Evolutionary conservation across 164 flowering plant species (phyloP), one percentile per base, ranked within the genome.

Genomic region (Sextonia rubra): DNA sequence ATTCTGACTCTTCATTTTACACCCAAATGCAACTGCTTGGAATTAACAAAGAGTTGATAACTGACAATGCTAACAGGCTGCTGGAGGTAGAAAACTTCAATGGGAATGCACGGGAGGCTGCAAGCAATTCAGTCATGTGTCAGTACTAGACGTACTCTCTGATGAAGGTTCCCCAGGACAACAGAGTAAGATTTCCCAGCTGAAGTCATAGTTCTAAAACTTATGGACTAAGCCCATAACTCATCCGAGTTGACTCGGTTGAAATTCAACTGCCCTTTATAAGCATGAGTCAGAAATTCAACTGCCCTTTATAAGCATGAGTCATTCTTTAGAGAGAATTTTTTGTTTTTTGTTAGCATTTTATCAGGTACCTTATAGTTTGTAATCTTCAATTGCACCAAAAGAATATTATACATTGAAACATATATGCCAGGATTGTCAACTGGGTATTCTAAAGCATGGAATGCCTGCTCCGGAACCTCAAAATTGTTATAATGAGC

Each of bases 41-140:
- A 12, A 20, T 52, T 52, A 20, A 52, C 58, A 52, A 3, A 15
- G 58, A 52, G 14, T 32, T 17, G 9, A 15, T 68, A 67, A 22
- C 73, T 74, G 32, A 68, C 70, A 66, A 49, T 68, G 66, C 69
- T 47, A 76, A 73, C 85, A 89, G 88, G 78, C 69, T 73, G 69
- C 22, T 67, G 29, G 69, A 76, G 82, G 71, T 66, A 67, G 64
- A 69, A 74, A 71, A 76, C 22, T 44, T 20, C 79, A 72, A 66
- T 49, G 82, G 70, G 78, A 69, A 69, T 47, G 63, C 69, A 30
- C 62, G 18, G 83, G 80, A 73, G 83, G 79, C 22, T 66, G 73
- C 58, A 85, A 74, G 76, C 87, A 85, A 69, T 79, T 74, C 69
- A 85, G 87, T 74, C 92, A 87, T 60, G 86, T 80, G 0, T 88